phyloP scores from a whole-genome alignment of 2,329 filamentous ascomycete genomes.

The Erysiphe pulchra region DNA sequence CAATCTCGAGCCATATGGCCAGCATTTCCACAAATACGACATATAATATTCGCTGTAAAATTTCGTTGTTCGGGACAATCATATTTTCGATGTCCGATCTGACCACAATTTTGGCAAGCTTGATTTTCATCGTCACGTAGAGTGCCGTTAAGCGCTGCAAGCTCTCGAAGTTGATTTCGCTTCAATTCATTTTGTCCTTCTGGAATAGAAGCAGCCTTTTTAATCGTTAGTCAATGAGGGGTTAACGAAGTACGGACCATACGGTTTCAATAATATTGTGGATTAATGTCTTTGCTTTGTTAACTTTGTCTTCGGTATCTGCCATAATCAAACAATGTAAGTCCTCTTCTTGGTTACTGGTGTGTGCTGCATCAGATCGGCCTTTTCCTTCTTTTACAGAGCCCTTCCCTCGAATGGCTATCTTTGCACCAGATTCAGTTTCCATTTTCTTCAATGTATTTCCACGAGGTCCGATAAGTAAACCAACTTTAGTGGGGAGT shows the following conservation, averaged over 20 bases:
- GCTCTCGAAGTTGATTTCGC: slow-evolving; percentile 91
- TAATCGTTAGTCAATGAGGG: slow-evolving; percentile 11
- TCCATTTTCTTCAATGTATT: slow-evolving; percentile 99
- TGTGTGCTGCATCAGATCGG: slow-evolving; percentile 92
- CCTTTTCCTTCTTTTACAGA: slow-evolving; percentile 99
- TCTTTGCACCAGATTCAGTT: slow-evolving; percentile 86
- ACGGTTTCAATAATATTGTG: slow-evolving; percentile 98
- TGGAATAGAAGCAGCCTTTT: slow-evolving; percentile 82
- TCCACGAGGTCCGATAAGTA: slow-evolving; percentile 99
- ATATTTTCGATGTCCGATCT: slow-evolving; percentile 97
- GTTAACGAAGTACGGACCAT: slow-evolving; percentile 17
- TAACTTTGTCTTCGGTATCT: slow-evolving; percentile 97
- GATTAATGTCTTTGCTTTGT: slow-evolving; percentile 95
- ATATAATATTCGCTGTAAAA: slow-evolving; percentile 98
- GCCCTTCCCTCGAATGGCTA: slow-evolving; percentile 97
- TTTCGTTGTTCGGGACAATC: slow-evolving; percentile 96
- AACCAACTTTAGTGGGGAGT: slow-evolving; percentile 82
- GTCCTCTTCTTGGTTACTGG: slow-evolving; percentile 99
- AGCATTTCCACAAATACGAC: slow-evolving; percentile 89
- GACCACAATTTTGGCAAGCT: slow-evolving; percentile 95
- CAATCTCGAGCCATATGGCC: slow-evolving; percentile 97
- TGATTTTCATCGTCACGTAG: slow-evolving; percentile 98
- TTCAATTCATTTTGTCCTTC: slow-evolving; percentile 98
- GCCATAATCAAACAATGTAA: slow-evolving; percentile 98
- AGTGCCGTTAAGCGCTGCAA: slow-evolving; percentile 94